phyloP scores from a whole-genome alignment of 306 rosid genomes.

The Glycine soja region DNA sequence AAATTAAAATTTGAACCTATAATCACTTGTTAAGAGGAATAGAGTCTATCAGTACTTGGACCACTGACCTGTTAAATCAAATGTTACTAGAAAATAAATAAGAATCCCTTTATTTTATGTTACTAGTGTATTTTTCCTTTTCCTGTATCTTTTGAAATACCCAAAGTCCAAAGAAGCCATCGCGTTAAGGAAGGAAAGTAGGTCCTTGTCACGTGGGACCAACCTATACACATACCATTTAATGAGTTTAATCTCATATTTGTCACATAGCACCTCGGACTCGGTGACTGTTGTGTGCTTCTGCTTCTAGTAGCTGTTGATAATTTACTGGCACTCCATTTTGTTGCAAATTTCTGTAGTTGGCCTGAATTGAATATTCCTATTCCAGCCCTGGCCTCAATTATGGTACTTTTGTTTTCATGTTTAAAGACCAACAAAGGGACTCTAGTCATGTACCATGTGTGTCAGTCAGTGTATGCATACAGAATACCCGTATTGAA shows the following conservation, averaged over 20 bases:
- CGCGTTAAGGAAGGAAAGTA: not conserved
- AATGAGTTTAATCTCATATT: constrained; percentile 11
- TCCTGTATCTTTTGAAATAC: no score
- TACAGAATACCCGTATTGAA: constrained; percentile 2
- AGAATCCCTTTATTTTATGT: no score
- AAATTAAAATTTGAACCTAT: no score
- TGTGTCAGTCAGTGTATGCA: constrained; percentile 28
- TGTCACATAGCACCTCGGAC: constrained; percentile 9
- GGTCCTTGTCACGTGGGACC: not conserved
- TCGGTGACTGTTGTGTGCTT: constrained; percentile 1
- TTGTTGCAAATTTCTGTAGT: constrained; percentile 18
- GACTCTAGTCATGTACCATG: constrained; percentile 20
- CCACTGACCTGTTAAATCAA: no score
- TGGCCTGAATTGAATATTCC: not conserved
- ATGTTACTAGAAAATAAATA: no score
- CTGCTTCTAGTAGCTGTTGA: not conserved
- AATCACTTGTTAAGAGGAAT: no score
- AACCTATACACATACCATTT: not conserved
- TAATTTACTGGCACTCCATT: constrained; percentile 26
- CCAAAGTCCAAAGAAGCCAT: no score
- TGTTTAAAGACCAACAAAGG: constrained; percentile 21
- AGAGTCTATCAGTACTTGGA: no score
- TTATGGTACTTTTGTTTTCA: constrained; percentile 32
- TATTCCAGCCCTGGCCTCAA: constrained; percentile 1
- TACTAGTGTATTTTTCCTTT: no score